These are phyloP conservation scores for Calocybe cyanea DNA, from an alignment of 768 basidiomycete species.

Conservation along the genomic window DNA sequence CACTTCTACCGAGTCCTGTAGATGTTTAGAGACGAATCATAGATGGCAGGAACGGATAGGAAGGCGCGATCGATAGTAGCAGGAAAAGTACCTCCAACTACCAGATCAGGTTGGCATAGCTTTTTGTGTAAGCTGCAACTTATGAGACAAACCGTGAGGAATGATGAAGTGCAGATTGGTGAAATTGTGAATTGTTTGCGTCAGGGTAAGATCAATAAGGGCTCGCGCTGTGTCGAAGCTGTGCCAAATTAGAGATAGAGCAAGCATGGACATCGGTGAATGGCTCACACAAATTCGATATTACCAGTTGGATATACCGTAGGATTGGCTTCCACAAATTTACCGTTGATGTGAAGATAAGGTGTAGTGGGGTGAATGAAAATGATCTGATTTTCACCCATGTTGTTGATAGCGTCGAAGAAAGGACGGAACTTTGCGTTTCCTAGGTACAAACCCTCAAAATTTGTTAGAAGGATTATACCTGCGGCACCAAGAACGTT, in stretches of 20 bases:
- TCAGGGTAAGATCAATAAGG: slow-evolving; percentile 27
- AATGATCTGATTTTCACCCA: slow-evolving; percentile 24
- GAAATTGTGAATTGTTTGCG: slow-evolving; percentile 27
- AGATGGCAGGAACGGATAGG: slow-evolving; percentile 26
- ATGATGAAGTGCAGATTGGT: slow-evolving; percentile 32
- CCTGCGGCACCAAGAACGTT: slow-evolving; percentile 30
- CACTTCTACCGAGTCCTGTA: slow-evolving; percentile 24
- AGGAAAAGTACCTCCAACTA: slow-evolving; percentile 33
- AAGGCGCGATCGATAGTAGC: slow-evolving; percentile 30
- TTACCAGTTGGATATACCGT: slow-evolving; percentile 29
- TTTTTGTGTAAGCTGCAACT: background rate
- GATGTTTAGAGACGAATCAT: slow-evolving; percentile 28
- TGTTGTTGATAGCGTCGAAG: slow-evolving; percentile 27
- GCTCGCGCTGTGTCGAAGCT: slow-evolving; percentile 31
- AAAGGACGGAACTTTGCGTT: slow-evolving; percentile 24
- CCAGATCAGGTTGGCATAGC: background rate
- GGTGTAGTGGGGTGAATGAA: slow-evolving; percentile 31
- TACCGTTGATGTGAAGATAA: slow-evolving; percentile 22
- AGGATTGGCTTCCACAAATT: slow-evolving; percentile 29
- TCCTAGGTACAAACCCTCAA: slow-evolving; percentile 32
- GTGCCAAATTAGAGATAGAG: background rate
- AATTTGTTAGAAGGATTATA: slow-evolving; percentile 28
- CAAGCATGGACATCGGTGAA: background rate
- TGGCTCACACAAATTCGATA: slow-evolving; percentile 31
- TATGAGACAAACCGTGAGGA: slow-evolving; percentile 24